Evolutionary conservation across 345 rosid genomes (phyloP).

Genomic region (Populus nigra): DNA sequence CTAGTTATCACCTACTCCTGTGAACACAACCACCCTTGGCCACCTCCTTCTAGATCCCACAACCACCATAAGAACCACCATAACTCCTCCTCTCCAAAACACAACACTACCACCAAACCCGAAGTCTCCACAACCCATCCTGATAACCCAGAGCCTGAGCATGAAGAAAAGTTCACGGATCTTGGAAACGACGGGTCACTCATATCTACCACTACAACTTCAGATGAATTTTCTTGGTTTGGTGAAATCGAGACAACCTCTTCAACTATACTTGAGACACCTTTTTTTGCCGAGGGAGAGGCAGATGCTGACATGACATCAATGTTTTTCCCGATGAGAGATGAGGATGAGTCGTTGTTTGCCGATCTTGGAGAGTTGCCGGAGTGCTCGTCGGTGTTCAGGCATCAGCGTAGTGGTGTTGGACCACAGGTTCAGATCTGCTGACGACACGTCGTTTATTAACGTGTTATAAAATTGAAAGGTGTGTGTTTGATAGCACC

Average conservation of each 20-base stretch:
- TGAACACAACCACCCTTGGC: conserved; percentile 94
- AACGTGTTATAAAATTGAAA: conserved; percentile 12
- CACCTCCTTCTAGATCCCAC: conserved; percentile 54
- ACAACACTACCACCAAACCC: conserved; percentile 9
- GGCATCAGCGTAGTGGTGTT: conserved; percentile 48
- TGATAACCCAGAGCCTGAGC: conserved; percentile 16
- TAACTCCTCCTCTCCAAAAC: conserved; percentile 7
- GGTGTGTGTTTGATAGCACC: conserved; percentile 7
- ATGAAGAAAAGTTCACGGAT: conserved; percentile 46
- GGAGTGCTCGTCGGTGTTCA: conserved; percentile 80
- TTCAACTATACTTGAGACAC: conserved; percentile 65
- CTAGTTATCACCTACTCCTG: conserved; percentile 78
- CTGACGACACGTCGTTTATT: conserved; percentile 21
- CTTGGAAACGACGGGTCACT: conserved; percentile 42
- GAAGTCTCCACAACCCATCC: conserved; percentile 14
- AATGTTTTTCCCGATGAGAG: conserved; percentile 38
- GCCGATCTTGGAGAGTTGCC: conserved; percentile 99
- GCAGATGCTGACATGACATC: conserved; percentile 37
- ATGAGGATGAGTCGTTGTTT: conserved; percentile 82
- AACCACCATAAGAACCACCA: conserved; percentile 26
- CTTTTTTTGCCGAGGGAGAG: conserved; percentile 42
- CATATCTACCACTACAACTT: conserved; percentile 24
- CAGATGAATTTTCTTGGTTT: conserved; percentile 81
- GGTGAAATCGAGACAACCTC: conserved; percentile 73
- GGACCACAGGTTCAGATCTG: conserved; percentile 72